Evolutionary conservation across 2,329 filamentous ascomycete species (phyloP), one percentile per base, ranked within the genome.

Genomic region (Pseudocercospora vitis): DNA sequence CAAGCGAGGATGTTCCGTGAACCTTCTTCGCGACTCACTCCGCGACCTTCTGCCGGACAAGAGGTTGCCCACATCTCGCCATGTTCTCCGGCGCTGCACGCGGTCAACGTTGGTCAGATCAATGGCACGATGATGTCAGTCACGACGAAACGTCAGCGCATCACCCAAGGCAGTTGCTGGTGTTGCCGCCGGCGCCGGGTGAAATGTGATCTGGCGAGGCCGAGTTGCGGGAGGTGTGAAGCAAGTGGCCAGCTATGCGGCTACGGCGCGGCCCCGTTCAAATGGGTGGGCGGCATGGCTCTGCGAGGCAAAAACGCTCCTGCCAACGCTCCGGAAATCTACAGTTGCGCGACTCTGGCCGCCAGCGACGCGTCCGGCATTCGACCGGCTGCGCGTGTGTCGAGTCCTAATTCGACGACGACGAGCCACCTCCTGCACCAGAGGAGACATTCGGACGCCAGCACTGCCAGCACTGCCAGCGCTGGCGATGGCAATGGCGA

Each of bases 131-230:
- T n/a, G 26, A 56, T 56, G 53, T 40, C 53, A 23, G n/a, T n/a
- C n/a, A 44, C 42, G 7, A 44, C 48, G 9, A 42, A 40, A 21
- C 49, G 0, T 73, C 84, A 44, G 7, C 53, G 53, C 23, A 48
- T 56, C 16, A 45, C 51, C 31, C 42, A 58, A 46, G 56, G 56
- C 37, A 56, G 53, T 14, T 58, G 56, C 47, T 58, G 53, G 53
- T 40, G 39, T 14, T 59, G 57, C 44, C 49, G 50, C 16, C 57
- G 33, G 24, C 42, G 51, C 12, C 16, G 57, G 24, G 51, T 59
- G 8, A 57, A 57, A 35, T 57, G 57, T 44, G 54, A 59, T 35
- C 32, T 59, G 37, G 28, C 24, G 11, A 50, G 26, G 48, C 57
- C 57, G 18, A 31, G 50, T 18, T 59, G 57, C 29, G 40, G 32